Evolutionary conservation across 2,329 filamentous ascomycete species (phyloP).

Genomic region (Coniochaeta prunicola): DNA sequence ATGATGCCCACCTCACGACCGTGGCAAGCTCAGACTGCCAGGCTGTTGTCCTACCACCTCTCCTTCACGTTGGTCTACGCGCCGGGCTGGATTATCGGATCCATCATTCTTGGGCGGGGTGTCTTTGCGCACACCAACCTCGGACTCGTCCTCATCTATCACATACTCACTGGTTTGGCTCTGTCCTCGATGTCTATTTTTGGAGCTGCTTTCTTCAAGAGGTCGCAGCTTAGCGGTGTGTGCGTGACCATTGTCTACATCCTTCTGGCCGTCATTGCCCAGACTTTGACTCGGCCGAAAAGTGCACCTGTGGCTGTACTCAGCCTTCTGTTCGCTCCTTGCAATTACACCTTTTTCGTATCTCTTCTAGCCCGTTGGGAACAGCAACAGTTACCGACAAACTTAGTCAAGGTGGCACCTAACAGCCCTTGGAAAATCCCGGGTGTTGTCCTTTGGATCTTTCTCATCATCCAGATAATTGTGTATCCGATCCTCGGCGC

Average conservation of each 20-base stretch:
- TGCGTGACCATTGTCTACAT: slow-evolving; percentile 65
- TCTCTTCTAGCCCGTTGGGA: slow-evolving; percentile 74
- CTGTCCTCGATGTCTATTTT: slow-evolving; percentile 76
- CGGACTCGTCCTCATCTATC: slow-evolving; percentile 64
- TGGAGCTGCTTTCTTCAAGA: slow-evolving; percentile 76
- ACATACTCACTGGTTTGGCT: slow-evolving; percentile 68
- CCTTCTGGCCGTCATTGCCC: slow-evolving; percentile 73
- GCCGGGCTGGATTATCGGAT: slow-evolving; percentile 76
- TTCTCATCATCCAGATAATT: slow-evolving; percentile 70
- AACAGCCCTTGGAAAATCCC: slow-evolving; percentile 60
- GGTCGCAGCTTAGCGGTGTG: slow-evolving; percentile 82
- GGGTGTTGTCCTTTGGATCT: slow-evolving; percentile 70
- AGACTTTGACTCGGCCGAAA: slow-evolving; percentile 57
- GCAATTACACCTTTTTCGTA: slow-evolving; percentile 79
- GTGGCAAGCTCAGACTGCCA: slow-evolving; percentile 71
- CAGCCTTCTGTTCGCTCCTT: slow-evolving; percentile 74
- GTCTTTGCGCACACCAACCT: slow-evolving; percentile 59
- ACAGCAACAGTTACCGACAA: slow-evolving; percentile 47
- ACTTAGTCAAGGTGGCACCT: slow-evolving; percentile 56
- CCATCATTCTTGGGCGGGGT: slow-evolving; percentile 52
- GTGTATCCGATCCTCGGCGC: slow-evolving; percentile 71
- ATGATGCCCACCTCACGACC: slow-evolving; percentile 74
- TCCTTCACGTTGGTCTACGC: slow-evolving; percentile 75
- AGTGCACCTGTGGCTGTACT: slow-evolving; percentile 62
- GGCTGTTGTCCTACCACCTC: slow-evolving; percentile 73